Conservation (phyloP, 495 filamentous ascomycete species). For the Tuber magnatum region DNA sequence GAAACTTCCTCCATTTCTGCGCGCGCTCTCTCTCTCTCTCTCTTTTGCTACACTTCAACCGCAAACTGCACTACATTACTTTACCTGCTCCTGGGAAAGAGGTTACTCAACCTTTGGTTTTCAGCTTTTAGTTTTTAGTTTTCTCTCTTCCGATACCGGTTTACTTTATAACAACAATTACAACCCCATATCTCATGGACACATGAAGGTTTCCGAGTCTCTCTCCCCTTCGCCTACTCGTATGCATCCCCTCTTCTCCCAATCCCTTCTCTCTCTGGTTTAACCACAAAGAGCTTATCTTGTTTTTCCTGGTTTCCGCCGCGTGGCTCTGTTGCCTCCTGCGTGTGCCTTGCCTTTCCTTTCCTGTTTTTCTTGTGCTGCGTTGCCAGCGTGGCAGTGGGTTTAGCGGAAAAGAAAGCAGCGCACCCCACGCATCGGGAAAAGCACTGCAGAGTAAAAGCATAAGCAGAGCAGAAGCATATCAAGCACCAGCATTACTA, state of each 20-base stretch:
- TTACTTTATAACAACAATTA: constrained; percentile 33
- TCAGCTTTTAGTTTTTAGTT: not conserved
- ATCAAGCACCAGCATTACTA: constrained; percentile 21
- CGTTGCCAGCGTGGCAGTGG: constrained; percentile 38
- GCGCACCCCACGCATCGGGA: not conserved
- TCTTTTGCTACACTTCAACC: constrained; percentile 33
- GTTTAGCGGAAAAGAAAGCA: constrained; percentile 10
- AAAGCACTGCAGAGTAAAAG: constrained; percentile 9
- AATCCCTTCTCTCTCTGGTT: constrained; percentile 10
- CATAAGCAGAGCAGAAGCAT: constrained; percentile 10
- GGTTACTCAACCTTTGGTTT: not conserved
- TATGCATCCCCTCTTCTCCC: constrained; percentile 29
- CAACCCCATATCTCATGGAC: constrained; percentile 38
- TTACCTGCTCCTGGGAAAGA: constrained; percentile 10
- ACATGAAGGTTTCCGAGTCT: constrained; percentile 41
- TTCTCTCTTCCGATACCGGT: not conserved
- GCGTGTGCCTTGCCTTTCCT: constrained; percentile 16
- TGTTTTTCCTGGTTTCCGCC: constrained; percentile 19
- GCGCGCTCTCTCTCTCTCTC: too few species aligned
- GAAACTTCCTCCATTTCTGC: constrained; percentile 17
- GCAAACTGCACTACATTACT: constrained; percentile 29
- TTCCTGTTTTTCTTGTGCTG: constrained; percentile 27
- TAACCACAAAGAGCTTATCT: constrained; percentile 14
- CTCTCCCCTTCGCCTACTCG: constrained; percentile 33
- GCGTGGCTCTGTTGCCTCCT: constrained; percentile 27